phyloP scores from a whole-genome alignment of 257 asterid genomes.

The Nicotiana paniculata region DNA sequence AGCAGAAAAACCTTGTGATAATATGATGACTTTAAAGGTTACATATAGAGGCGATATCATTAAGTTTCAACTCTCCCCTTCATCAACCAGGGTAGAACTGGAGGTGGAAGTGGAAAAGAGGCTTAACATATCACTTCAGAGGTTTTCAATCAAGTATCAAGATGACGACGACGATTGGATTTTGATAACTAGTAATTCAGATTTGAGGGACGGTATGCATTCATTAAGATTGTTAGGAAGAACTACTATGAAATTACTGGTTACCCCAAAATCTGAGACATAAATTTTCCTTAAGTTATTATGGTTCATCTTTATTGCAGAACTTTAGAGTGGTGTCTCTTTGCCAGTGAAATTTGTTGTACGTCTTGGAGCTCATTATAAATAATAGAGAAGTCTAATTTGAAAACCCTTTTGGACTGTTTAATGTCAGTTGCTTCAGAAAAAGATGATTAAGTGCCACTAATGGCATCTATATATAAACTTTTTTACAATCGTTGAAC shows the following conservation, averaged over 20 bases:
- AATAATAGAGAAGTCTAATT: too few relatives aligned
- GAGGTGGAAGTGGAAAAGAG: constrained; percentile 16
- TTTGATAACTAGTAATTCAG: not conserved
- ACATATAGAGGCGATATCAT: constrained; percentile 9
- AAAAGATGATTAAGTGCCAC: too few relatives aligned
- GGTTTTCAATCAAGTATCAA: constrained; percentile 10
- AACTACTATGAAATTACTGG: not conserved
- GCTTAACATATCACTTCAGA: constrained; percentile 3
- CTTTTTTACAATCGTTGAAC: too few relatives aligned
- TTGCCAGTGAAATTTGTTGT: not conserved
- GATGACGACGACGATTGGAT: constrained; percentile 8
- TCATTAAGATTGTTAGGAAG: not conserved
- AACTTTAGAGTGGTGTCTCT: not conserved
- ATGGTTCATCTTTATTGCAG: not conserved
- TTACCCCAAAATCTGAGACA: not conserved
- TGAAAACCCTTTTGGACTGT: too few relatives aligned
- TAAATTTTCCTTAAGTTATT: not conserved
- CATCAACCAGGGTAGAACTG: constrained; percentile 3
- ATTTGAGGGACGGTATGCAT: constrained; percentile 1
- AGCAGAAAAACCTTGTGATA: not conserved
- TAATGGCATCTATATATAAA: too few relatives aligned
- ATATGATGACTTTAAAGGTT: constrained; percentile 5
- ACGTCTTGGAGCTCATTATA: not conserved
- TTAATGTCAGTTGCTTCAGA: too few relatives aligned
- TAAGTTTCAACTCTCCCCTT: constrained; percentile 13